These are phyloP conservation scores for Solanum acaule DNA, from an alignment of 257 asterid genomes.

Conservation along the genomic window DNA sequence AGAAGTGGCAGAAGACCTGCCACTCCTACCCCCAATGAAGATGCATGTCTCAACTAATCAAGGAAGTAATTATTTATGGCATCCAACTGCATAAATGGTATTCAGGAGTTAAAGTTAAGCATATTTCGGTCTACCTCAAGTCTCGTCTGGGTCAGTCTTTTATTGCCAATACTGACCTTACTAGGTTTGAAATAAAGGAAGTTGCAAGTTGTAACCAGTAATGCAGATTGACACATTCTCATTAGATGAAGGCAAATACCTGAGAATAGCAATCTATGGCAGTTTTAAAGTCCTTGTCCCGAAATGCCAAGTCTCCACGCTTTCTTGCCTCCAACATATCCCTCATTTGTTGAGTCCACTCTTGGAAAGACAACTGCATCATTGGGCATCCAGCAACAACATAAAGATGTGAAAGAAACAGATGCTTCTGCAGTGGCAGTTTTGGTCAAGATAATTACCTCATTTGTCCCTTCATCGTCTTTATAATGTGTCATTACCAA, in stretches of 20 bases:
- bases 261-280: conserved; percentile 85
- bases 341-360: conserved; percentile 98
- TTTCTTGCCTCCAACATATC: conserved; percentile 93
- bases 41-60: background rate
- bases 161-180: background rate
- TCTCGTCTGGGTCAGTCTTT: background rate
- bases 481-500: conserved; percentile 88
- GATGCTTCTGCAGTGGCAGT: background rate
- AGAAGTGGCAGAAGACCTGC: background rate
- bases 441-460: conserved; percentile 39
- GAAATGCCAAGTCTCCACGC: conserved; percentile 94
- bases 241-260: conserved; percentile 24
- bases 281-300: conserved; percentile 86
- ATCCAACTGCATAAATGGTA: background rate
- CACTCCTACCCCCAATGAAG: background rate
- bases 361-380: conserved; percentile 86
- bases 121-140: background rate
- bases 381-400: conserved; percentile 1
- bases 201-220: background rate
- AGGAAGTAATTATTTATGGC: background rate
- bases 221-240: background rate
- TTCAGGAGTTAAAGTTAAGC: background rate
- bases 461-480: conserved; percentile 89
- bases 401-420: background rate
- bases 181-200: background rate